A percentile compares a stretch with the other conserved stretches of the same genome.
These are phyloP conservation scores for Craterostigma plantagineum DNA, from an alignment of 257 asterid genomes.

Conservation along the genomic window DNA sequence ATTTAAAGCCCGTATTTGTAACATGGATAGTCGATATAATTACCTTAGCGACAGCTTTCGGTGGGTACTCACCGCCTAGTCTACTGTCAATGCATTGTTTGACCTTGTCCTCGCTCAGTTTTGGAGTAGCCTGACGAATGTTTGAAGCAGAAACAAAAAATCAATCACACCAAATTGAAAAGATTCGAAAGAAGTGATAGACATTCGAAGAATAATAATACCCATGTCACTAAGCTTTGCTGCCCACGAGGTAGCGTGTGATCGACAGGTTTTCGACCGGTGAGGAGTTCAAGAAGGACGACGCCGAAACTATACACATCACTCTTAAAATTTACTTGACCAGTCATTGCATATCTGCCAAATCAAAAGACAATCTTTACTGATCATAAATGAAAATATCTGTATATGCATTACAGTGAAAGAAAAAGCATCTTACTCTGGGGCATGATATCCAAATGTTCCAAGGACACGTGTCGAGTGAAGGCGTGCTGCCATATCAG, in stretches of 20 bases:
- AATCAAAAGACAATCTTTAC: neutral
- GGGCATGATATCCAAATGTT: conserved; percentile 43
- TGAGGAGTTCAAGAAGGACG: conserved; percentile 20
- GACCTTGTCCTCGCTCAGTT: conserved; percentile 29
- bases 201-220: conserved; percentile 2
- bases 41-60: conserved; percentile 46
- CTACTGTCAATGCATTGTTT: conserved; percentile 33
- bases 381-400: neutral
- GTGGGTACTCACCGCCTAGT: conserved; percentile 26
- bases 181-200: neutral
- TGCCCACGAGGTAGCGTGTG: conserved; percentile 12
- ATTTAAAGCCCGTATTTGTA: neutral
- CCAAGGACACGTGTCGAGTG: conserved; percentile 35
- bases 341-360: conserved; percentile 18
- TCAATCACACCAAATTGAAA: neutral
- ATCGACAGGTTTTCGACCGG: conserved; percentile 12
- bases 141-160: neutral
- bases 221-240: conserved; percentile 18
- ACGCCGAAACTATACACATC: conserved; percentile 24
- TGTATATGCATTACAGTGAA: neutral
- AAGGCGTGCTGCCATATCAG: conserved; percentile 32
- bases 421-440: conserved; percentile 21
- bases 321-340: conserved; percentile 13
- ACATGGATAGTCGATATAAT: neutral
- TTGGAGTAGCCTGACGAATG: conserved; percentile 31